Percentiles rank a stretch among this genome's conserved stretches.
Evolutionary conservation across 2,329 filamentous ascomycete genomes (phyloP).

Genomic region (Fusarium foetens): DNA sequence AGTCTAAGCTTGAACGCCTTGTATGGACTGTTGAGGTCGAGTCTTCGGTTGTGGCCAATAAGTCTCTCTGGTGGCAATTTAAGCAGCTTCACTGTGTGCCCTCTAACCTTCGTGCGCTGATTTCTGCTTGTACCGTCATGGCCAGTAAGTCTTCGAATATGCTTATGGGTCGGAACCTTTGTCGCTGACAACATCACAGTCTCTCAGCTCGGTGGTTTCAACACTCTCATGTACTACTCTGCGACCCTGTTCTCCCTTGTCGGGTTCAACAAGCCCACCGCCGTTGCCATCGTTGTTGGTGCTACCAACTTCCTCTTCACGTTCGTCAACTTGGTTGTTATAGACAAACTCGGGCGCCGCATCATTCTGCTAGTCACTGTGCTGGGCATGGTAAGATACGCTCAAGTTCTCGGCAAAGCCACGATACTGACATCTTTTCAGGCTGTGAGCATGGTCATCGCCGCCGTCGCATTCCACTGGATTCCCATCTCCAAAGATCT

Average conservation of each 20-base stretch:
- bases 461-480: conserved; percentile 56
- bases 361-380: conserved; percentile 55
- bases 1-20: conserved; percentile 57
- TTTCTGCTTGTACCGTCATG: conserved; percentile 59
- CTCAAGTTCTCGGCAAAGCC: background rate
- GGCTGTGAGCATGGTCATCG: conserved; percentile 53
- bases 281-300: conserved; percentile 57
- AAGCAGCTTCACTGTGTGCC: conserved; percentile 57
- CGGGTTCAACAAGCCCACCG: conserved; percentile 59
- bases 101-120: conserved; percentile 55
- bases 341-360: conserved; percentile 58
- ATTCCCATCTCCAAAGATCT: conserved; percentile 55
- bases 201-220: conserved; percentile 62
- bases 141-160: conserved; percentile 56
- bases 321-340: conserved; percentile 56
- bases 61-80: conserved; percentile 53
- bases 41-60: conserved; percentile 49
- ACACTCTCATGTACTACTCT: conserved; percentile 62
- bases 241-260: conserved; percentile 61
- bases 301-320: conserved; percentile 62
- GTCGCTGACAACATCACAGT: conserved; percentile 60
- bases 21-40: conserved; percentile 50
- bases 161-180: conserved; percentile 54
- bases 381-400: conserved; percentile 30
- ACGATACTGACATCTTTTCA: conserved; percentile 35